Conservation (phyloP, 1,284 basidiomycete species). For the Microbotryum silenes-acaulis region DNA sequence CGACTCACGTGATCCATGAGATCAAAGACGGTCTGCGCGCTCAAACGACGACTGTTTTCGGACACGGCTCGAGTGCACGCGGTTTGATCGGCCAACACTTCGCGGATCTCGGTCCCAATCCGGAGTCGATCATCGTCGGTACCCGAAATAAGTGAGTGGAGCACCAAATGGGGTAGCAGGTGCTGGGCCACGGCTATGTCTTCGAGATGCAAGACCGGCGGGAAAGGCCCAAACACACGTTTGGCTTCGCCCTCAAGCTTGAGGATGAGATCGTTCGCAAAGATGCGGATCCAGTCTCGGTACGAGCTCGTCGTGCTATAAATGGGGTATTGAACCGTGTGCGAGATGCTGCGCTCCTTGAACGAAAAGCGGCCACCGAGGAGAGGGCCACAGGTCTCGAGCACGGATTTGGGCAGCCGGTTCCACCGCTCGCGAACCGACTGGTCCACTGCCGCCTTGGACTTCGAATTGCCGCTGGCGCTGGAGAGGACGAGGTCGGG, state of each 20-base stretch:
- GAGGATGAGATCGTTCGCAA: slow-evolving; percentile 75
- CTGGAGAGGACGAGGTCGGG: slow-evolving; percentile 54
- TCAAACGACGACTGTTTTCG: slow-evolving; percentile 69
- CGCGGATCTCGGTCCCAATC: slow-evolving; percentile 68
- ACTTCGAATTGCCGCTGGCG: not conserved
- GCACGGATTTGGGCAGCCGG: slow-evolving; percentile 67
- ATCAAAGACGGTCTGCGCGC: slow-evolving; percentile 81
- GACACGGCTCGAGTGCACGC: slow-evolving; percentile 52
- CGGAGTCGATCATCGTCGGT: slow-evolving; percentile 53
- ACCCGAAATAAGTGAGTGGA: slow-evolving; percentile 78
- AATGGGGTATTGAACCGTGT: slow-evolving; percentile 53
- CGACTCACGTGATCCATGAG: slow-evolving; percentile 90
- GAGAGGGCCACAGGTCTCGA: slow-evolving; percentile 84
- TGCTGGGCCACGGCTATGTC: slow-evolving; percentile 87
- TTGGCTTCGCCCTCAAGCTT: slow-evolving; percentile 37
- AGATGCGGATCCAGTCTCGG: slow-evolving; percentile 90
- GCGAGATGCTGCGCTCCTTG: slow-evolving; percentile 40
- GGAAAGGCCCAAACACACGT: slow-evolving; percentile 71
- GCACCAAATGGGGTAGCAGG: slow-evolving; percentile 82
- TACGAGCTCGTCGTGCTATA: slow-evolving; percentile 72
- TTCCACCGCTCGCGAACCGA: slow-evolving; percentile 64
- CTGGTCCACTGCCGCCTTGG: slow-evolving; percentile 45
- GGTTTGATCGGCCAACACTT: slow-evolving; percentile 82
- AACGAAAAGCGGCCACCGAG: slow-evolving; percentile 60
- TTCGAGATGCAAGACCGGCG: slow-evolving; percentile 69